Evolutionary conservation across 2,329 filamentous ascomycete species (phyloP), one percentile per base, ranked within the genome.

Genomic region (Bipolaris zeicola): DNA sequence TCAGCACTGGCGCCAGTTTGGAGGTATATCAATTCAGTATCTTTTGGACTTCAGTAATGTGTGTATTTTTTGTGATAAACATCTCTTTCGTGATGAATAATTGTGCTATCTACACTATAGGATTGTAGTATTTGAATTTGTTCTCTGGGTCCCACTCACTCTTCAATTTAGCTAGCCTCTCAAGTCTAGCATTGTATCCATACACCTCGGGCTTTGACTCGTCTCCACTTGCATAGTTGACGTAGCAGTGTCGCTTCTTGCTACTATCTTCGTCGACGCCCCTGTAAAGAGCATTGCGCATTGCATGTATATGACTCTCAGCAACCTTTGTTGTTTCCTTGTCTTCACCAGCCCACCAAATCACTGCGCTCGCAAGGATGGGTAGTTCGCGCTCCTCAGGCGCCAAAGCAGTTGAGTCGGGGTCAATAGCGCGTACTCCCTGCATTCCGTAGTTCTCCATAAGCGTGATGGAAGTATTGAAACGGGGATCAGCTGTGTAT

Each of bases 331-430:
- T 52, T 8, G 55, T 50, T 16, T 60, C 28, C 34, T 52, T 39
- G 33, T 57, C 47, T 11, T 60, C 39, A 4, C 61, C 65, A 14
- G 50, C 52, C 59, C 60, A 68, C 61, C 61, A 68, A 14, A 67
- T 22, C 2, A 54, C 48, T 13, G 61, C 56, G 13, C 52, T 61
- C 0, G 62, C 53, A 8, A 69, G 49, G 10, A 61, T 45, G 4
- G 63, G 63, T 18, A 80, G 76, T 2, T 66, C 61, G 3, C 83
- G 78, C 38, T 68, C 66, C 10, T 63, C 63, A 8, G 48, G 43
- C 3, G 64, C 43, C 16, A 67, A 28, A 3, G 64, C 57, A 10
- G 63, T 67, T 2, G 52, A 44, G 10, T 16, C 28, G 14, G 50
- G 1, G 10, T 62, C 58, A 3, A 66, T 39, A 10, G 53, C 51